Percentiles rank a stretch among this genome's conserved stretches.
Evolutionary conservation across 2,329 filamentous ascomycete species (phyloP).

Genomic region (Remersonia thermophila): DNA sequence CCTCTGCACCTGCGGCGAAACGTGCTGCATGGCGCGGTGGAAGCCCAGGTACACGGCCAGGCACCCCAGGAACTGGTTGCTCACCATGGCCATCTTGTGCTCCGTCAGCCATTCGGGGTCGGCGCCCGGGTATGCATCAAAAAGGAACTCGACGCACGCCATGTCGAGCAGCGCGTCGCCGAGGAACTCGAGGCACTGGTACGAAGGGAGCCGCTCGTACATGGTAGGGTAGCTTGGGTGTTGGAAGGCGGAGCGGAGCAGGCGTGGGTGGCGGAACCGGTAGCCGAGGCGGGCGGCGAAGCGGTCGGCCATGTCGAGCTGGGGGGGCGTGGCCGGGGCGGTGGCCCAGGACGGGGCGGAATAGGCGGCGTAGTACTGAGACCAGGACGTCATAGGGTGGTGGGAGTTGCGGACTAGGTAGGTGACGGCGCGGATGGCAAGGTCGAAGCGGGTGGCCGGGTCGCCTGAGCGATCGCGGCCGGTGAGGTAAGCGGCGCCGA

Average conservation of each 20-base stretch:
- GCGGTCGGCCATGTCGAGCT: conserved; percentile 54
- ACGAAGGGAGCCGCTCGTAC: conserved; percentile 71
- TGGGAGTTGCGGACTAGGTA: conserved; percentile 55
- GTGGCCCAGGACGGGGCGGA: conserved; percentile 59
- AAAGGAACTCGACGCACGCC: conserved; percentile 73
- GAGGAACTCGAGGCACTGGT: conserved; percentile 85
- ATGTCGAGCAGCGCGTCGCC: conserved; percentile 83
- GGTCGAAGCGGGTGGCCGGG: conserved; percentile 32
- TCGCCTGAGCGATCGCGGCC: conserved; percentile 22
- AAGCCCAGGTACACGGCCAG: conserved; percentile 69
- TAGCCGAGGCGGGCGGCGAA: conserved; percentile 48
- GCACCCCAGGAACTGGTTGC: conserved; percentile 83
- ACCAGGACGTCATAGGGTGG: conserved; percentile 57
- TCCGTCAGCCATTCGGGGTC: conserved; percentile 96
- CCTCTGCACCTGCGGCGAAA: conserved; percentile 32
- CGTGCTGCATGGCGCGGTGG: conserved; percentile 55
- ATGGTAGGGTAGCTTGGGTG: conserved; percentile 70
- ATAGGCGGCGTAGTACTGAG: conserved; percentile 63
- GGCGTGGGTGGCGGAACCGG: conserved; percentile 58
- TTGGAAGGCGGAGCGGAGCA: conserved; percentile 74
- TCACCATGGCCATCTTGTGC: conserved; percentile 99
- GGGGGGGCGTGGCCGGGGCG: conserved; percentile 47
- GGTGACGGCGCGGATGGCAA: conserved; percentile 52
- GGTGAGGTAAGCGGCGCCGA: conserved; percentile 66
- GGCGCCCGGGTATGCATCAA: conserved; percentile 59